Evolutionary conservation across 805 yeast genomes (phyloP).

Genomic region (Wickerhamiella sorbophila): DNA sequence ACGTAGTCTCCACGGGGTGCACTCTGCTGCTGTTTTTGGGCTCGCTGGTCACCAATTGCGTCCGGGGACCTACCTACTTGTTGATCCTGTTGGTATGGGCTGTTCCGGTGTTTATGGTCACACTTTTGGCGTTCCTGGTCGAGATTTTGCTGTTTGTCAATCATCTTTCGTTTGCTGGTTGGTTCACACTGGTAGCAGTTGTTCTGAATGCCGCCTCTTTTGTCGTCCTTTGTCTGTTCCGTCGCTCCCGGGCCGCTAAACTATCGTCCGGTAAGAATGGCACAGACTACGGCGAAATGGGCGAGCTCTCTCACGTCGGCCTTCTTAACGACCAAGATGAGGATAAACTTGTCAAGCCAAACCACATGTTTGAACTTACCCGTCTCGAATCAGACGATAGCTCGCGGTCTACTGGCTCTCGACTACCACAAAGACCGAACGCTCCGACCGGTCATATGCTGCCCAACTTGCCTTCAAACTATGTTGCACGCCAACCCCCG

Average conservation of each 20-base stretch:
- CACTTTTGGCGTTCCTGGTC: slow-evolving; percentile 62
- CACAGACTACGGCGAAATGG: slow-evolving; percentile 1
- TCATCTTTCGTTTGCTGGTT: slow-evolving; percentile 66
- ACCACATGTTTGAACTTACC: not conserved
- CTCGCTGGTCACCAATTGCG: slow-evolving; percentile 29
- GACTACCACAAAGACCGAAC: not conserved
- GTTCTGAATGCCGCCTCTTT: slow-evolving; percentile 49
- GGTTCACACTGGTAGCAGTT: slow-evolving; percentile 64
- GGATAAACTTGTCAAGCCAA: slow-evolving; percentile 11
- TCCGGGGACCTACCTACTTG: slow-evolving; percentile 30
- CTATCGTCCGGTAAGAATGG: slow-evolving; percentile 12
- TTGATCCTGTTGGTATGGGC: slow-evolving; percentile 43
- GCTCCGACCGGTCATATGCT: not conserved
- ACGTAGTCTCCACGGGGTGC: slow-evolving; percentile 47
- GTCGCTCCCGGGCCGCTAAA: slow-evolving; percentile 41
- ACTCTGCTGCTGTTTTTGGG: slow-evolving; percentile 34
- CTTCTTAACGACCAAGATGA: slow-evolving; percentile 11
- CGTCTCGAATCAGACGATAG: not conserved
- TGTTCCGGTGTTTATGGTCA: slow-evolving; percentile 51
- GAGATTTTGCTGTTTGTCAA: slow-evolving; percentile 71
- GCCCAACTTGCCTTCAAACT: not conserved
- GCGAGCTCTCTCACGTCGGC: slow-evolving; percentile 3
- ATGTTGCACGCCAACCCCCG: not conserved
- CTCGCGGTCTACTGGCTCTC: not conserved
- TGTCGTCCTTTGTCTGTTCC: slow-evolving; percentile 53